Base-by-base conservation (phyloP, 805 yeast genomes). In the Wickerhamiella azymoides region DNA sequence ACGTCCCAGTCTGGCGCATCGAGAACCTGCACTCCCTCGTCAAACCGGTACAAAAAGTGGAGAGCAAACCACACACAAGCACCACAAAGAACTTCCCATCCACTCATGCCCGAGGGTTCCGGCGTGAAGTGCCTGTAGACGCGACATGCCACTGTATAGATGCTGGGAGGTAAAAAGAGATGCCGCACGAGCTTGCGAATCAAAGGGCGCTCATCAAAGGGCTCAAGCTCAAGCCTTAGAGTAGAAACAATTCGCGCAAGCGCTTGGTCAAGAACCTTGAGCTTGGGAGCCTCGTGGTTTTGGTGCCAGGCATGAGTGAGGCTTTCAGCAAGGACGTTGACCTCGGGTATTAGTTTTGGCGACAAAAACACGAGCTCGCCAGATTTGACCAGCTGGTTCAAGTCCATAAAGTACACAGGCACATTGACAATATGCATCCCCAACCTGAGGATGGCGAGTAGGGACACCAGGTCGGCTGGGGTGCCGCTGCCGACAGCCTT, bases 161-260 rank as follows among this genome's bases (percentile, higher is more conserved):
- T 53, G 35, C 72, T 72, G 2, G 77, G 66, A 1, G 86, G 74
- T 5, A 78, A 51, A 13, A 72, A 56, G 37, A 72, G 52, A 37
- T 72, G 71, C 3, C 66, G 58, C 3, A 70, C 60, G 1, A 68
- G 48, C 47, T 65, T 64, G 45, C 73, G 62, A 3, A 75, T 39
- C 6, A 72, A 52, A 2, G 74, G 72, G 17, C 25, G 32, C 10
- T 10, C 18, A 37, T 58, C 60, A n/a, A 43, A 25, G 3, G 55
- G 54, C 14, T 11, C 33, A 30, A 13, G 26, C 42, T 41, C 19
- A 48, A 33, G 21, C 21, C n/a, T n/a, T n/a, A n/a, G n/a, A n/a
- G n/a, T n/a, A n/a, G n/a, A n/a, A n/a, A n/a, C n/a, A 32, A 36
- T 14, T 5, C 26, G 25, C 7, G 26, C 27, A 13, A 10, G 21